Percentiles rank a stretch among this genome's conserved stretches.
phyloP scores from a whole-genome alignment of 2,329 filamentous ascomycete genomes.

The Rhinocladiella mackenziei region DNA sequence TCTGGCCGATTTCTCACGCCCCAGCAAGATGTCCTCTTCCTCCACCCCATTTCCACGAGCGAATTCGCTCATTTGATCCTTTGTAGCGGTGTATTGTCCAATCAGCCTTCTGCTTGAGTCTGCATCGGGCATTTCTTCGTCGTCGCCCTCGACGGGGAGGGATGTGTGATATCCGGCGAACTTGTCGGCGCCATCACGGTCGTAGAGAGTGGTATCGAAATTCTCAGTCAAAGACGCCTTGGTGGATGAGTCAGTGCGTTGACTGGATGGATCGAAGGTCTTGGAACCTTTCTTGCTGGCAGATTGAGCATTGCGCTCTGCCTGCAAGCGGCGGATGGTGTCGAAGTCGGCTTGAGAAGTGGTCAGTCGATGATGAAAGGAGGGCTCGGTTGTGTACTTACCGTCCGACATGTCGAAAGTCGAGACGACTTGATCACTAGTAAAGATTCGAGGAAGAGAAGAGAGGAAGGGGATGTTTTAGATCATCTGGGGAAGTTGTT shows the following conservation, averaged over 20 bases:
- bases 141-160: slow-evolving; percentile 73
- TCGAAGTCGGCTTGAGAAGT: slow-evolving; percentile 96
- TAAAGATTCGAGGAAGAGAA: background rate
- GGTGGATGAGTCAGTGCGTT: slow-evolving; percentile 77
- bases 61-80: slow-evolving; percentile 90
- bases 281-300: slow-evolving; percentile 75
- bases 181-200: slow-evolving; percentile 66
- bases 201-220: slow-evolving; percentile 86
- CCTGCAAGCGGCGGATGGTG: slow-evolving; percentile 79
- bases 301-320: slow-evolving; percentile 81
- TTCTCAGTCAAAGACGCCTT: slow-evolving; percentile 85
- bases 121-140: slow-evolving; percentile 70
- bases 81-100: slow-evolving; percentile 92
- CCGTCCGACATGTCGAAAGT: slow-evolving; percentile 23
- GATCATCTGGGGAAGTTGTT: too few species aligned
- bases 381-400: slow-evolving; percentile 2
- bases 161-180: slow-evolving; percentile 89
- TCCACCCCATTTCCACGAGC: slow-evolving; percentile 78
- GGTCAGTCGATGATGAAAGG: slow-evolving; percentile 52
- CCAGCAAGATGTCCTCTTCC: slow-evolving; percentile 83
- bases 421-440: slow-evolving; percentile 8
- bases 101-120: slow-evolving; percentile 71
- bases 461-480: background rate
- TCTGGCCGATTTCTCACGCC: slow-evolving; percentile 81
- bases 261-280: slow-evolving; percentile 71